phyloP scores from a whole-genome alignment of 108 stramenopile genomes.

The Cyclotella cryptica region DNA sequence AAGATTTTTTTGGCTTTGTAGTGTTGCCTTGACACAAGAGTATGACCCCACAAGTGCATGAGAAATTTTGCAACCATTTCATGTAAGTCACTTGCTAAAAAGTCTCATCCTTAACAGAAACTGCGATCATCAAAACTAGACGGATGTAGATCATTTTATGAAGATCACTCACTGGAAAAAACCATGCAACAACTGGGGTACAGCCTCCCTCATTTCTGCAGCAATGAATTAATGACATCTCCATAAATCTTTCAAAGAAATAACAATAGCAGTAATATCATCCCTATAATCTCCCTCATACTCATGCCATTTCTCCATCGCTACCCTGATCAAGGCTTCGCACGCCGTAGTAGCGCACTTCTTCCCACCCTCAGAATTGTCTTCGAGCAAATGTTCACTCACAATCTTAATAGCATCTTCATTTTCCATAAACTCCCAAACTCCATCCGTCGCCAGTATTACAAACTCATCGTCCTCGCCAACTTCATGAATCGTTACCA shows the following conservation, averaged over 20 bases:
- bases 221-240: conserved; percentile 4
- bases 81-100: too few relatives aligned
- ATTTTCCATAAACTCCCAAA: conserved; percentile 95
- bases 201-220: not conserved
- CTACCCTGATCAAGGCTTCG: conserved; percentile 86
- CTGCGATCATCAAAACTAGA: too few relatives aligned
- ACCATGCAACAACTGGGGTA: not conserved
- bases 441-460: conserved; percentile 93
- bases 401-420: conserved; percentile 82
- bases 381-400: conserved; percentile 45
- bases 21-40: too few relatives aligned
- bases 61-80: too few relatives aligned
- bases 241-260: conserved; percentile 74
- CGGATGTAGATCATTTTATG: not conserved
- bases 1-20: too few relatives aligned
- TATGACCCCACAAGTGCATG: too few relatives aligned
- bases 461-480: conserved; percentile 82
- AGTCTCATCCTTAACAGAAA: too few relatives aligned
- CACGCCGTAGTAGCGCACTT: conserved; percentile 78
- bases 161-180: not conserved
- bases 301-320: conserved; percentile 92
- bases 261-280: conserved; percentile 94
- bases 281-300: conserved; percentile 97
- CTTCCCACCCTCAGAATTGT: not conserved
- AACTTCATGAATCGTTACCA: conserved; percentile 72